These are phyloP conservation scores for Rubus parviflorus DNA, from an alignment of 306 rosid species.

Conservation along the genomic window DNA sequence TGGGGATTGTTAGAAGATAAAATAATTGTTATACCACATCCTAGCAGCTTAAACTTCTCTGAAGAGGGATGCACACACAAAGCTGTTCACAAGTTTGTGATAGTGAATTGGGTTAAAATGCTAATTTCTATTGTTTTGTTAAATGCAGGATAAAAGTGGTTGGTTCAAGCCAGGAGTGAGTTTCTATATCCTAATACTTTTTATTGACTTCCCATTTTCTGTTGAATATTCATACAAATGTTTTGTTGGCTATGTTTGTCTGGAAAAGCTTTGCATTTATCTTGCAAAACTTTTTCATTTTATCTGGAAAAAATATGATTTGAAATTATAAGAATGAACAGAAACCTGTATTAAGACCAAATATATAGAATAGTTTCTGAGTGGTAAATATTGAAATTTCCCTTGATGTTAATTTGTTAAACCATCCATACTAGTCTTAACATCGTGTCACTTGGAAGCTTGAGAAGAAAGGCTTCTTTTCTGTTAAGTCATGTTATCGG, in stretches of 20 bases:
- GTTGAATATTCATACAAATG: background rate
- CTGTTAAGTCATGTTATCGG: too few species aligned
- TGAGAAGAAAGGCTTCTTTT: too few species aligned
- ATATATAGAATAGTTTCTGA: background rate
- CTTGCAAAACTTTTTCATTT: background rate
- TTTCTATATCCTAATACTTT: slow-evolving; percentile 27
- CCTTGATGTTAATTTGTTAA: background rate
- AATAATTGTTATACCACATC: background rate
- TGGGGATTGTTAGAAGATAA: background rate
- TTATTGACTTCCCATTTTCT: background rate
- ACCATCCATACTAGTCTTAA: background rate
- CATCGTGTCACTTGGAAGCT: background rate
- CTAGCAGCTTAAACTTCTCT: background rate
- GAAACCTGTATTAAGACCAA: background rate
- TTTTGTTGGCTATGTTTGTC: background rate
- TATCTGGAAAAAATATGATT: background rate
- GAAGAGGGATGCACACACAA: background rate
- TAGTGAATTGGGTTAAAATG: background rate
- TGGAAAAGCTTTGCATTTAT: background rate
- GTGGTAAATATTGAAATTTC: background rate
- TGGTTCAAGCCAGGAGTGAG: slow-evolving; percentile 64
- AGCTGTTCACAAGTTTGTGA: background rate
- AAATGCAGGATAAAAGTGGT: slow-evolving; percentile 57
- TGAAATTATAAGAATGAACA: background rate
- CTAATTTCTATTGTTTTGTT: slow-evolving; percentile 8